Evolutionary conservation across 163 green algal genomes (phyloP).

Genomic region (Chloromonas sp.): DNA sequence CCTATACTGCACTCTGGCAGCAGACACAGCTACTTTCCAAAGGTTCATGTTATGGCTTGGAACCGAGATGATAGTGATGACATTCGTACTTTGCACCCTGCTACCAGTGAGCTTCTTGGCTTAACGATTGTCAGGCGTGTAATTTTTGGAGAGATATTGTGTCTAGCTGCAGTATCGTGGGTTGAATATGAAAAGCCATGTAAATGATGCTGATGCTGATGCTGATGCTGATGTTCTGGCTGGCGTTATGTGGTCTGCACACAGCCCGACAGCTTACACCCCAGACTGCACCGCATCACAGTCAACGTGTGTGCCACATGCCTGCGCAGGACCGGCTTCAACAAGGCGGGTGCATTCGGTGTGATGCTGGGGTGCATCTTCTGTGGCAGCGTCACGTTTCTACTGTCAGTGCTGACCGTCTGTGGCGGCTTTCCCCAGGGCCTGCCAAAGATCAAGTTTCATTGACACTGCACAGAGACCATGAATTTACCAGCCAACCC

Average conservation of each 20-base stretch:
- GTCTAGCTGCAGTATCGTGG: neutral
- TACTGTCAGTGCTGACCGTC: conserved; percentile 4
- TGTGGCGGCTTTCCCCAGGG: conserved; percentile 16
- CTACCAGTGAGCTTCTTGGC: too few relatives aligned
- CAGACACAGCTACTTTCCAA: neutral
- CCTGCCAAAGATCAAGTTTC: too few relatives aligned
- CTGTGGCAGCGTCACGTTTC: conserved; percentile 17
- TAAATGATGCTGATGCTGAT: neutral
- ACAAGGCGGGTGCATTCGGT: conserved; percentile 28
- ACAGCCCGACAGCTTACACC: neutral
- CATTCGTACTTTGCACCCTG: too few relatives aligned
- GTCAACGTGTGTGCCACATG: neutral
- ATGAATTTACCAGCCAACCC: too few relatives aligned
- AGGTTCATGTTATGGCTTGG: too few relatives aligned
- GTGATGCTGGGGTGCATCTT: conserved; percentile 37
- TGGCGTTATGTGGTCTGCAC: neutral
- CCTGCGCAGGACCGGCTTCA: neutral
- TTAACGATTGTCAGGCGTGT: too few relatives aligned
- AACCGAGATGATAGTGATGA: too few relatives aligned
- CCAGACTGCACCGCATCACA: neutral
- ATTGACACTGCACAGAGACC: too few relatives aligned
- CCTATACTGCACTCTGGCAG: neutral
- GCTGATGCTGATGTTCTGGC: neutral
- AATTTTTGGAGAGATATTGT: too few relatives aligned
- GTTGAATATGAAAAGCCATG: conserved; percentile 9